A percentile compares a stretch with the other conserved stretches of the same genome.
These are phyloP conservation scores for Backusella circina DNA, from an alignment of 192 early-diverging fungal genomes.

Conservation along the genomic window DNA sequence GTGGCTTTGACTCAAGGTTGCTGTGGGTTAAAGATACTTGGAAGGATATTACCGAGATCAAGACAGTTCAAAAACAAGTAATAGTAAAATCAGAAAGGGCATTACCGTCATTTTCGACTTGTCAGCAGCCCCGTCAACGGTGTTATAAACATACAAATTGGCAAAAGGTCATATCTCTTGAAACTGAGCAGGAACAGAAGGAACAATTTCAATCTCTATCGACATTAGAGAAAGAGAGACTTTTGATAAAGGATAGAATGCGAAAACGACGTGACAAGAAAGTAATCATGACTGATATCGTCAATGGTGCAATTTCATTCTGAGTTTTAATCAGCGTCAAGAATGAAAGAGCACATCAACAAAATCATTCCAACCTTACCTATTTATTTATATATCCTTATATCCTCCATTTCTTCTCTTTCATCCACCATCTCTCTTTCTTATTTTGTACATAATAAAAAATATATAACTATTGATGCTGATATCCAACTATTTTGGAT, in stretches of 20 bases:
- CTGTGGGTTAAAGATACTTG: slow-evolving; percentile 32
- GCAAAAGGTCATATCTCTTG: slow-evolving; percentile 41
- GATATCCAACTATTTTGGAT: not conserved
- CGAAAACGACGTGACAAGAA: slow-evolving; percentile 34
- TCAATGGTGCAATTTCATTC: slow-evolving; percentile 29
- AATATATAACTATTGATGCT: not conserved
- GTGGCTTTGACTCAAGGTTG: slow-evolving; percentile 48
- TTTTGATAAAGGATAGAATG: slow-evolving; percentile 45
- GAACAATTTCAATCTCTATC: slow-evolving; percentile 14
- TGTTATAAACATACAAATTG: slow-evolving; percentile 48
- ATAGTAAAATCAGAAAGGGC: not conserved
- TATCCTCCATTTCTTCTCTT: not conserved
- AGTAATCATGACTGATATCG: slow-evolving; percentile 32
- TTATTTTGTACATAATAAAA: slow-evolving; percentile 2
- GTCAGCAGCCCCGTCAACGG: slow-evolving; percentile 25
- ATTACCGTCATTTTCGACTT: slow-evolving; percentile 19
- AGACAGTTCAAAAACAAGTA: slow-evolving; percentile 10
- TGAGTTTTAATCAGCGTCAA: not conserved
- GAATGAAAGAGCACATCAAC: not conserved
- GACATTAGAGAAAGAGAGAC: slow-evolving; percentile 30
- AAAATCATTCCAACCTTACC: not conserved
- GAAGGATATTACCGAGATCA: slow-evolving; percentile 25
- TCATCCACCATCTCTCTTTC: not conserved
- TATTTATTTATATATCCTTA: not conserved
- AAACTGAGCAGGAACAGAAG: slow-evolving; percentile 42